These are phyloP conservation scores for Aspergillus glaucus DNA, from an alignment of 2,329 filamentous ascomycete genomes.

Conservation along the genomic window DNA sequence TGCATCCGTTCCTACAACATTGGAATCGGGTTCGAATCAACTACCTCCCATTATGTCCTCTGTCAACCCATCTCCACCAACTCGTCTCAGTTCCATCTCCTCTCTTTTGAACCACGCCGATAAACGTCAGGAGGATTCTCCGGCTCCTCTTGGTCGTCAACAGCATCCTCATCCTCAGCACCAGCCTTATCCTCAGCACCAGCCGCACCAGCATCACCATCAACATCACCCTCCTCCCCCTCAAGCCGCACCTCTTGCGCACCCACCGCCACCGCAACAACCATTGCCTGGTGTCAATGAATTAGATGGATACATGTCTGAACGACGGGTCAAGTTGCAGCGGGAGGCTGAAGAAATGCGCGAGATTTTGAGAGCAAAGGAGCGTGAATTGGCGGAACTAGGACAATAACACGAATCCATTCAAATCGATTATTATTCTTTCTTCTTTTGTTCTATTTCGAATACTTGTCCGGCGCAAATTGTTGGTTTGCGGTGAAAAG, in stretches of 20 bases:
- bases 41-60: slow-evolving; percentile 35
- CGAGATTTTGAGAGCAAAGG: slow-evolving; percentile 64
- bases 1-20: slow-evolving; percentile 19
- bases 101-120: slow-evolving; percentile 63
- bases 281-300: slow-evolving; percentile 35
- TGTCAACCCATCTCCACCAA: slow-evolving; percentile 40
- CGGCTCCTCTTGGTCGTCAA: slow-evolving; percentile 25
- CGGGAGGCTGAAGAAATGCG: slow-evolving; percentile 72
- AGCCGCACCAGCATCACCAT: slow-evolving; percentile 16
- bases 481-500: slow-evolving; percentile 8
- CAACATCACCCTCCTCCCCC: slow-evolving; percentile 14
- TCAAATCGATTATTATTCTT: neutral
- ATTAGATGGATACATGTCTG: slow-evolving; percentile 50
- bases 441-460: slow-evolving; percentile 8
- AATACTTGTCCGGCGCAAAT: slow-evolving; percentile 12
- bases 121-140: slow-evolving; percentile 37
- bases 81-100: slow-evolving; percentile 65
- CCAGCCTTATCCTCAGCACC: slow-evolving; percentile 13
- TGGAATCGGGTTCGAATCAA: slow-evolving; percentile 32
- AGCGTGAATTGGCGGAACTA: slow-evolving; percentile 61
- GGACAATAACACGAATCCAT: slow-evolving; percentile 12
- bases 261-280: slow-evolving; percentile 16
- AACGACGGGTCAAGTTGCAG: slow-evolving; percentile 60
- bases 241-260: slow-evolving; percentile 17
- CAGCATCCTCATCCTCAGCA: slow-evolving; percentile 28